A percentile compares a stretch with the other conserved stretches of the same genome.
Conservation (phyloP, 495 filamentous ascomycete species). For the Neurospora discreta region DNA sequence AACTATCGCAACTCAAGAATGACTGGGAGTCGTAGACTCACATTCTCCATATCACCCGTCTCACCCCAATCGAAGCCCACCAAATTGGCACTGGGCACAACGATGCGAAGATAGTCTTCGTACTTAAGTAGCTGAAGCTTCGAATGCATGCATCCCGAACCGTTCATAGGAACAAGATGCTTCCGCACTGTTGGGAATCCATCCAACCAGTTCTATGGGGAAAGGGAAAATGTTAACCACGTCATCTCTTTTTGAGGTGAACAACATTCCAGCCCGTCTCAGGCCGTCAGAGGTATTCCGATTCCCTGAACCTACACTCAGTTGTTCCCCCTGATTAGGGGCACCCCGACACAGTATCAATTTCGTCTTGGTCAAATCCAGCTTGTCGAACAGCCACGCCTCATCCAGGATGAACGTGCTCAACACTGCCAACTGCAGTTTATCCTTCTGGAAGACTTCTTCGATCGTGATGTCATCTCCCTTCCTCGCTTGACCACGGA, state of each 20-base stretch:
- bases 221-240: neutral
- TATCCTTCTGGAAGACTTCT: conserved; percentile 66
- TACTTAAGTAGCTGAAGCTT: conserved; percentile 80
- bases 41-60: conserved; percentile 68
- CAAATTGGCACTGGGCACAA: conserved; percentile 71
- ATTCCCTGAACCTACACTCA: neutral
- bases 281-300: neutral
- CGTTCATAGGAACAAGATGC: conserved; percentile 33
- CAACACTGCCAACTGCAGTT: conserved; percentile 65
- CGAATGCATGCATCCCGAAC: conserved; percentile 61
- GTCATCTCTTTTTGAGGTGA: too few relatives aligned
- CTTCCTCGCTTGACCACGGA: conserved; percentile 38
- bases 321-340: neutral
- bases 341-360: conserved; percentile 15
- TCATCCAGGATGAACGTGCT: conserved; percentile 83
- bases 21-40: conserved; percentile 11
- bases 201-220: neutral
- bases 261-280: neutral
- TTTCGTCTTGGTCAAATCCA: conserved; percentile 30
- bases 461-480: conserved; percentile 79
- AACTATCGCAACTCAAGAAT: neutral
- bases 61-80: conserved; percentile 82
- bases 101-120: conserved; percentile 55
- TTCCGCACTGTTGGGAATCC: neutral
- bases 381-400: conserved; percentile 32